Percentiles rank a stretch among this genome's conserved stretches.
phyloP scores from a whole-genome alignment of 208 protist genomes.

The Entamoeba dispar region DNA sequence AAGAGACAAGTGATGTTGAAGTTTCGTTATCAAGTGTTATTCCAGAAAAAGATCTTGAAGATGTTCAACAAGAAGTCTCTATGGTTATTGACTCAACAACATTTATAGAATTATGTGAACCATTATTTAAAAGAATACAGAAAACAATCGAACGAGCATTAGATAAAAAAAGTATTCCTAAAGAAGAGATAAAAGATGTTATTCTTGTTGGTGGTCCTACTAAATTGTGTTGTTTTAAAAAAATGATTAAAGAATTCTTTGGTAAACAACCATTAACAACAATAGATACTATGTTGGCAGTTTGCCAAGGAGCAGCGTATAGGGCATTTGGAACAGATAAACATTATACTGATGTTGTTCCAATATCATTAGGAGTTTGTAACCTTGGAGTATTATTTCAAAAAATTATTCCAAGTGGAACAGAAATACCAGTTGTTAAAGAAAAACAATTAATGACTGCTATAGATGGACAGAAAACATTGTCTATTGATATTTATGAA shows the following conservation, averaged over 20 bases:
- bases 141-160: not conserved
- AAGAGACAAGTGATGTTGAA: not conserved
- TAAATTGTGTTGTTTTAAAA: not conserved
- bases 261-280: not conserved
- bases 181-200: not conserved
- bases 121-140: not conserved
- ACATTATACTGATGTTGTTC: not conserved
- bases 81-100: no score
- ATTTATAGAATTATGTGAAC: no score
- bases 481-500: not conserved
- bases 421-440: not conserved
- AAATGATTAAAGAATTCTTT: constrained; percentile 2
- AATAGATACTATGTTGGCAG: not conserved
- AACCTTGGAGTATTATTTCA: not conserved
- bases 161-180: not conserved
- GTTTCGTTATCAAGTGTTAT: not conserved
- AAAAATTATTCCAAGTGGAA: not conserved
- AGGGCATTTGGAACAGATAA: not conserved
- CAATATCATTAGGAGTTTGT: not conserved
- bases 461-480: not conserved
- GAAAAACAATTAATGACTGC: not conserved
- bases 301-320: not conserved
- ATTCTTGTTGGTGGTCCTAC: constrained; percentile 6
- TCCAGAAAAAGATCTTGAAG: not conserved
- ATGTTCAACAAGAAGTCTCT: not conserved